These are phyloP conservation scores for Kockovaella imperatae DNA, from an alignment of 768 basidiomycete species.

Conservation along the genomic window DNA sequence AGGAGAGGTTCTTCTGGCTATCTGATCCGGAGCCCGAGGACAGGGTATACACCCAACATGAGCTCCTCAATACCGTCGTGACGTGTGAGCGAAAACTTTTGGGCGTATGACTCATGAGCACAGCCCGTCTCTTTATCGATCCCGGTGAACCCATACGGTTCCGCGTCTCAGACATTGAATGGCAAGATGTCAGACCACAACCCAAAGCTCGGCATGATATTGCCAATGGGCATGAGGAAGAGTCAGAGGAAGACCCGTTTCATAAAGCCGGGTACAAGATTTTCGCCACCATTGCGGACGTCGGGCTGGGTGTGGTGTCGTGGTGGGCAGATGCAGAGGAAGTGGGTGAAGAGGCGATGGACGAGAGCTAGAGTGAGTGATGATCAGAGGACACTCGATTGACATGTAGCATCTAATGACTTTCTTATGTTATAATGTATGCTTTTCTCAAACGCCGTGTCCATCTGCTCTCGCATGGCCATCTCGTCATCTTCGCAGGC, in stretches of 20 bases:
- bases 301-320: conserved; percentile 44
- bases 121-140: conserved; percentile 39
- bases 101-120: background rate
- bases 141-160: conserved; percentile 40
- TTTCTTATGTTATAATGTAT: too few relatives aligned
- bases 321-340: conserved; percentile 45
- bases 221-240: conserved; percentile 8
- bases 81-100: conserved; percentile 8
- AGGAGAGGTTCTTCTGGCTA: conserved; percentile 44
- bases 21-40: conserved; percentile 23
- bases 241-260: conserved; percentile 31
- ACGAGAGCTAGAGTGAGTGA: too few relatives aligned
- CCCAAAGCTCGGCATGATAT: conserved; percentile 20
- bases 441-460: too few relatives aligned
- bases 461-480: too few relatives aligned
- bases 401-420: too few relatives aligned
- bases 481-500: too few relatives aligned
- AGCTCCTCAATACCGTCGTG: conserved; percentile 25
- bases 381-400: too few relatives aligned
- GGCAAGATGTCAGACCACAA: conserved; percentile 43
- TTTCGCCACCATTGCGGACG: conserved; percentile 44
- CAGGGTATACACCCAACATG: conserved; percentile 11
- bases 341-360: conserved; percentile 22
- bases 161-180: conserved; percentile 40
- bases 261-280: conserved; percentile 43